Base-by-base conservation (phyloP, 495 filamentous ascomycete genomes). In the Xylaria castorea region DNA sequence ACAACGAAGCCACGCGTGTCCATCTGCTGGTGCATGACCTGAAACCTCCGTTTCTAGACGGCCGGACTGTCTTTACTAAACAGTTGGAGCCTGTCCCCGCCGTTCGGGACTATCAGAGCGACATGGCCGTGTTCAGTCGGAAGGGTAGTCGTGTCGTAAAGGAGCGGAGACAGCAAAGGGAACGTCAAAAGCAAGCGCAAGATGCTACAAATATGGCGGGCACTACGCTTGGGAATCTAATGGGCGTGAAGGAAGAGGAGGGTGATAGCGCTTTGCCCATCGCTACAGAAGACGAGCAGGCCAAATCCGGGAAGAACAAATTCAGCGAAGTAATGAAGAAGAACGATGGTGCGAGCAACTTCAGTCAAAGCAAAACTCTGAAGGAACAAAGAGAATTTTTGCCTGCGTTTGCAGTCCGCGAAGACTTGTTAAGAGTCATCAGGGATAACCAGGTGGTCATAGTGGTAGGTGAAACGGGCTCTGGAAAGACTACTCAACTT, bases 111-210 rank as follows among this genome's bases (percentile, higher is more conserved):
- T 91, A 94, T 18, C 96, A 98, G 81, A 98, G 97, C 80, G 97
- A 99, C 77, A 97, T 99, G 97, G 97, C 97, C 11, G 93, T 99
- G 18, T 99, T 98, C 75, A 95, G 93, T 84, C 90, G 95, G 27
- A 98, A 97, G 82, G 97, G 97, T 2, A 98, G 96, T 78, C 92
- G 89, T 75, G 93, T 98, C 8, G 97, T 99, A 12, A 92, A 91
- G 77, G 96, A 99, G 72, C 91, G 91, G 75, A 85, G 97, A 71
- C 93, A 95, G 81, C 95, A 97, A 80, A 91, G 94, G 66, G 97
- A 99, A 79, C 90, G 97, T 44, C 93, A 97, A 72, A 95, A 94
- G 75, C 95, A 98, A 80, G 97, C 96, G 9, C 94, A 98, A 80
- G 92, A 97, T 73, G 94, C 97, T 44, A 99, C 97, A 0, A 98